These are phyloP conservation scores for Cordyceps tenuipes DNA, from an alignment of 2,329 filamentous ascomycete species.

Conservation along the genomic window DNA sequence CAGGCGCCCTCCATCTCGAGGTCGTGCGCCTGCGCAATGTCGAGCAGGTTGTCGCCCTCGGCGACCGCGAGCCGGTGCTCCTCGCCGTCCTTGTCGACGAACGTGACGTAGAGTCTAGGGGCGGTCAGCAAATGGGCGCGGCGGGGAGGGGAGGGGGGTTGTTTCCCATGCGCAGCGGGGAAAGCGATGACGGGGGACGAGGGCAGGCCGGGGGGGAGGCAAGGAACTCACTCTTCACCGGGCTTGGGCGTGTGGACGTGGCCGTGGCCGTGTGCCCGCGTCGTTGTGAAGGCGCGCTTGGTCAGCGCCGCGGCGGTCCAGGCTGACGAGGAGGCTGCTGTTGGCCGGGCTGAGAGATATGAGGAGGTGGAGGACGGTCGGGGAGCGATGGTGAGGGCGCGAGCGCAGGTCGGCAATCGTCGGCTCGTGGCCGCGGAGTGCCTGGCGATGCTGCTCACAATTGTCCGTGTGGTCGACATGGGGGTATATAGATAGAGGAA, in stretches of 20 bases:
- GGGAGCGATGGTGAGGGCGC: constrained; percentile 18
- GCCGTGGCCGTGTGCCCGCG: constrained; percentile 56
- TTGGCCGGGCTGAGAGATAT: neutral
- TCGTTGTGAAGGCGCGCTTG: constrained; percentile 55
- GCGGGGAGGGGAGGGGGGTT: too few species aligned
- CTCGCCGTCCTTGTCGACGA: constrained; percentile 82
- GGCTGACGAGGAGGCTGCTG: neutral
- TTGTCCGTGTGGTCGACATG: constrained; percentile 27
- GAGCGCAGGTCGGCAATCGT: constrained; percentile 17
- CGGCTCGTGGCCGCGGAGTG: constrained; percentile 24
- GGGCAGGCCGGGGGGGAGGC: too few species aligned
- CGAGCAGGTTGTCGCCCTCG: constrained; percentile 85
- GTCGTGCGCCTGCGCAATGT: constrained; percentile 90
- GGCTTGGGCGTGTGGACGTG: constrained; percentile 78
- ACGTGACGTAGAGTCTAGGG: constrained; percentile 73
- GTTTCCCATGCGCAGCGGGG: too few species aligned
- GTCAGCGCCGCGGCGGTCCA: neutral
- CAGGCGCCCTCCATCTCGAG: constrained; percentile 98
- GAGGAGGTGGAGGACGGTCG: neutral
- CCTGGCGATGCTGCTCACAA: constrained; percentile 25
- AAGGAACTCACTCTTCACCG: constrained; percentile 71
- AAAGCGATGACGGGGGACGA: neutral
- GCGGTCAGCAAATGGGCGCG: neutral
- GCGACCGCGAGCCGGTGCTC: constrained; percentile 70
- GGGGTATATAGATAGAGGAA: constrained; percentile 3